phyloP scores from a whole-genome alignment of 83 land plant species.

The Picea abies region DNA sequence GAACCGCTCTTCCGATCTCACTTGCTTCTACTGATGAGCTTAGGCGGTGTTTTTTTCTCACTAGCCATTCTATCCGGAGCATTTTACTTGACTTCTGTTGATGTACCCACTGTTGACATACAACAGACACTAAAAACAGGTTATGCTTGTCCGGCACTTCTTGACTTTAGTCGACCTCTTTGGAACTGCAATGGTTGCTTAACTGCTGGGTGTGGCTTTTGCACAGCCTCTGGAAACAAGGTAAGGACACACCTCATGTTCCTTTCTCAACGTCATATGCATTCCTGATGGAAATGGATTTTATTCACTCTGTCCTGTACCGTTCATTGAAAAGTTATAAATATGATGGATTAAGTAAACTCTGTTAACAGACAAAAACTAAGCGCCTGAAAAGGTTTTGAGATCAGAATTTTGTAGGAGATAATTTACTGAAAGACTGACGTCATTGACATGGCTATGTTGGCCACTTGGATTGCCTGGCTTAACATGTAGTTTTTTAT shows the following conservation, averaged over 20 bases:
- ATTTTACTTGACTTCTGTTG: conserved; percentile 38
- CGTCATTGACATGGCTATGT: no score
- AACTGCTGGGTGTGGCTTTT: conserved; percentile 36
- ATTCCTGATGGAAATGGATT: background rate
- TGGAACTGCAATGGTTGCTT: conserved; percentile 34
- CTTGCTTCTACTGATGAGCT: conserved; percentile 60
- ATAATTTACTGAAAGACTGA: no score
- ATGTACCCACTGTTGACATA: conserved; percentile 11
- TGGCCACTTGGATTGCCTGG: no score
- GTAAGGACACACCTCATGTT: conserved; percentile 5
- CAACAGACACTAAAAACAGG: conserved; percentile 17
- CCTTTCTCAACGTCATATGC: background rate
- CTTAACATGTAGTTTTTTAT: background rate
- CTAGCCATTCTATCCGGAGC: conserved; percentile 65
- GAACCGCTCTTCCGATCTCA: no score
- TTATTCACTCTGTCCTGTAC: background rate
- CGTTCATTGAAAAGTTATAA: background rate
- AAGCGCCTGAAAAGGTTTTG: background rate
- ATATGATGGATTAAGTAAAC: background rate
- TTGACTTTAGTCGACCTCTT: conserved; percentile 6
- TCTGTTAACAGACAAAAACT: background rate
- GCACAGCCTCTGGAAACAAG: conserved; percentile 25
- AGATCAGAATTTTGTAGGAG: no score
- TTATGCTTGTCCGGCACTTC: conserved; percentile 16
- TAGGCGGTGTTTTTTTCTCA: conserved; percentile 77